phyloP scores from a whole-genome alignment of 352 stramenopile genomes.

The Pythium utonaiense region DNA sequence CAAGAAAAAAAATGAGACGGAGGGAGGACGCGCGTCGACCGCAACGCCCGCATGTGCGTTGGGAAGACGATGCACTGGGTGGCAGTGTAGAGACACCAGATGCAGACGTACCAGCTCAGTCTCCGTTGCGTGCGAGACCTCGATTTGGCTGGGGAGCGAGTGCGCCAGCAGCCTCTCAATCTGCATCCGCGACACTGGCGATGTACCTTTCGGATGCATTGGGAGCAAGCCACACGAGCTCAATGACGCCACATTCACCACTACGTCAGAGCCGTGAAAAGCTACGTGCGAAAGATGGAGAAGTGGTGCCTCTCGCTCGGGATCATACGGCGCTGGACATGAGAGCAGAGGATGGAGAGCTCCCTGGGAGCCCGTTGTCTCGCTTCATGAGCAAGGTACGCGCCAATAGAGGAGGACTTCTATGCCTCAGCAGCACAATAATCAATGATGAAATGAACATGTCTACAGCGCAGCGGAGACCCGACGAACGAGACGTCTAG shows the following conservation, averaged over 20 bases:
- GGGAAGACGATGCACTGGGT: neutral
- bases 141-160: neutral
- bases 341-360: neutral
- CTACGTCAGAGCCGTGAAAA: neutral
- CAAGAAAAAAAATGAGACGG: neutral
- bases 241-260: neutral
- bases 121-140: neutral
- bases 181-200: slow-evolving; percentile 10
- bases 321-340: neutral
- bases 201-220: slow-evolving; percentile 18
- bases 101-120: neutral
- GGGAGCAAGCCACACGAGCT: neutral
- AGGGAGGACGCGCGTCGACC: neutral
- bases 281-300: neutral
- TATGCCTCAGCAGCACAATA: too few species aligned
- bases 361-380: slow-evolving; percentile 37
- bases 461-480: neutral
- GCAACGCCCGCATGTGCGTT: neutral
- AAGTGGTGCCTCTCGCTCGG: neutral
- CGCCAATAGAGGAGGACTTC: too few species aligned
- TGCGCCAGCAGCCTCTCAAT: neutral
- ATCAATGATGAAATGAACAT: neutral
- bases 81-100: neutral
- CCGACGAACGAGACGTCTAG: neutral
- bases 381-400: slow-evolving; percentile 42